Evolutionary conservation across 345 rosid species (phyloP), one percentile per base, ranked within the genome.

Genomic region (Firmiana major): DNA sequence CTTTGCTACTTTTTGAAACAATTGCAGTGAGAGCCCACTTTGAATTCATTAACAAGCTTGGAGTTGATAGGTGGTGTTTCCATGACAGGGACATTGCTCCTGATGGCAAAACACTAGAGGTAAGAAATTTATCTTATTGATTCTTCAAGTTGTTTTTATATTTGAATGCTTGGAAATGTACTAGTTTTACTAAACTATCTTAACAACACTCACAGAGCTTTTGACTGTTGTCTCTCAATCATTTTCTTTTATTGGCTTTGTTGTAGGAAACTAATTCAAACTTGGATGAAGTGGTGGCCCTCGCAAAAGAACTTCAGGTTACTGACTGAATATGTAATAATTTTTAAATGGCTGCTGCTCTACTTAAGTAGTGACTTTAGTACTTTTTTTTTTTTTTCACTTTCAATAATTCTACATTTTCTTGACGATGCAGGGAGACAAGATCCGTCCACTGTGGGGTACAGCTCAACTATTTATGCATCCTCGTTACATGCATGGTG

Each of bases 401-500:
- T 43, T 45, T 67, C 13, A 9, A 9, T 40, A 34, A 43, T 1
- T 16, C 26, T 55, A 63, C 22, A 24, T 58, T 22, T 19, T 57
- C 11, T 58, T 31, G 11, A 31, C 31, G 12, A 71, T 79, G 73
- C 86, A 95, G 98, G 98, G 91, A 79, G 86, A 84, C 75, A 89
- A 90, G 67, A 92, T 92, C 40, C 81, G 72, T 46, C 98, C 95
- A 6, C 77, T 93, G 81, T 93, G 99, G 98, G 99, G 98, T 74
- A 96, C 99, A 63, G 93, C 99, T 82, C 98, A 96, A 81, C 87
- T 93, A 78, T 96, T 93, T 82, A 51, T 90, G 82, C 99, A 96
- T 89, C 98, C 98, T 59, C 93, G 98, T 75, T 96, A 86, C 78
- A 93, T 96, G 99, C 99, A 96, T 77, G 99, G 99, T 78, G 98